Base-by-base conservation (phyloP, 2,329 filamentous ascomycete species). In the Ophiobolus disseminans region DNA sequence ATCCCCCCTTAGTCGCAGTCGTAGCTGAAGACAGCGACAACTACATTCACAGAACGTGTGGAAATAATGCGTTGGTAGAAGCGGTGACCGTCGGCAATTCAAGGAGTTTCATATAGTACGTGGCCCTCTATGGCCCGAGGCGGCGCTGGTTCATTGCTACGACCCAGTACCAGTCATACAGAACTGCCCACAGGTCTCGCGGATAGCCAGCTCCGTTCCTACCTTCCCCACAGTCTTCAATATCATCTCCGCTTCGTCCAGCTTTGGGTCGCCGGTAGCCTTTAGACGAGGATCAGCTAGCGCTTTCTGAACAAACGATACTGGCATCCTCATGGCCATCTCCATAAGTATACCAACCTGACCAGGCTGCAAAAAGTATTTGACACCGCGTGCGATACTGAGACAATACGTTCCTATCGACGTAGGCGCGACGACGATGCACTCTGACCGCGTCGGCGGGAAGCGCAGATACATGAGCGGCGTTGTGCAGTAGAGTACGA, bases 401-500 rank as follows among this genome's bases (percentile, higher is more conserved):
- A 53, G 48, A 19, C 30, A 28, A 28, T 47, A 50, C 17, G 40
- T 45, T 3, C 41, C 16, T 5, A 53, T 26, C 37, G 31, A 32
- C 14, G 11, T 11, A 2, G 22, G 14, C 4, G 16, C 22, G 9
- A 22, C 21, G 17, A 20, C 3, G 25, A 34, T 10, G 14, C 13
- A n/a, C 3, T 34, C 21, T 23, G 19, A 3, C 5, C 17, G 40
- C 4, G 11, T 14, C 31, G 31, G 30, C 9, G 51, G 36, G 16
- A 48, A 52, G 13, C 19, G 23, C 7, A 23, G n/a, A 14, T 45
- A 36, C 5, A 53, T 16, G 19, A 39, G 21, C 6, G 20, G 25
- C 11, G 51, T 47, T 5, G 26, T 44, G 3, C 31, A 14, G 32
- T 48, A 42, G 8, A 60, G 14, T 10, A 53, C 45, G 4, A 41